Evolutionary conservation across 768 basidiomycete genomes (phyloP), one percentile per base, ranked within the genome.

Genomic region (Lactarius sp.): DNA sequence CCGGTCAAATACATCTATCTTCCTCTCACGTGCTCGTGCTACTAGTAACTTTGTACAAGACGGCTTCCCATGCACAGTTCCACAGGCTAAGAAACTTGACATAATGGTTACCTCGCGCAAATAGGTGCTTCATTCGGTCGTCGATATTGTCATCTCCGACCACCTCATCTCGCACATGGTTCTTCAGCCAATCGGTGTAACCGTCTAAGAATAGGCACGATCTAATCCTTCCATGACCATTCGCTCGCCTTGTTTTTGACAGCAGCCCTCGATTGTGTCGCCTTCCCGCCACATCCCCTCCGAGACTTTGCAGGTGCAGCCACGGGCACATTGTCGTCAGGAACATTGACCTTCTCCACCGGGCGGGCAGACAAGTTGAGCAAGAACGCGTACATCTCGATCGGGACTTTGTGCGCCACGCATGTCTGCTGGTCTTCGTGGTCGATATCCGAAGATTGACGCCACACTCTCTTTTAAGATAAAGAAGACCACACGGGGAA

Each of bases 381-480:
- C 31, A 98, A 77, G 72, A 98, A 98, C 7, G 88, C 90, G 73
- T 92, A 98, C 80, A 90, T 86, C 73, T 98, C 97, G 64, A 99
- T 79, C 0, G 92, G 84, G 3, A 72, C 67, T 72, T 87, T 90
- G 73, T 94, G 93, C 0, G 77, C 70, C 66, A 80, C 74, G 69
- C 83, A 80, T 1, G 79, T 77, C 61, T 87, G 79, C 62, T 85
- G 82, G 53, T 87, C 83, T 33, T 88, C 90, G 6, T 82, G 77
- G 9, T 90, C 86, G 31, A 90, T 74, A 66, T 93, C 90, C 27
- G 27, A 27, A 2, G 27, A 2, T 27, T 27, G 27, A 27, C 27
- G 27, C 27, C 27, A 27, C 27, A 27, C 27, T 27, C 27, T 27
- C 27, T 27, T 1, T 2, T 27, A 27, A 27, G 27, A 27, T 27